phyloP scores from a whole-genome alignment of 805 yeast species.

The Starmerella riodocensis region DNA sequence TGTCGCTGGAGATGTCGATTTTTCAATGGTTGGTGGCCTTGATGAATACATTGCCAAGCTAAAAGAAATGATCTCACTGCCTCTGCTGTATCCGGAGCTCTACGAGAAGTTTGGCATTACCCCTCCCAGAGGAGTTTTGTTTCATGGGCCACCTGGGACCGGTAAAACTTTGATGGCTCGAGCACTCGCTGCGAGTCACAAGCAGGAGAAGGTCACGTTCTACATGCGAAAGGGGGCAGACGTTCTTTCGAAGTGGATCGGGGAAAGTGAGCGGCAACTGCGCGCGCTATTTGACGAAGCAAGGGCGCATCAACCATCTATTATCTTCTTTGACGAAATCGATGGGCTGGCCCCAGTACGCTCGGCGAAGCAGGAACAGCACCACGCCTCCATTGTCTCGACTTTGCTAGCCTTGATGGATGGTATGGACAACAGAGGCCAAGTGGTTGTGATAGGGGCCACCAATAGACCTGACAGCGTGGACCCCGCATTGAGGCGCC shows the following conservation, averaged over 20 bases:
- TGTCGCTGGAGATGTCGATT: constrained; percentile 72
- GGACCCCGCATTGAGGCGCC: constrained; percentile 95
- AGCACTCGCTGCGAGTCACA: constrained; percentile 86
- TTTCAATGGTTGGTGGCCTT: constrained; percentile 79
- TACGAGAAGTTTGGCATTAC: constrained; percentile 81
- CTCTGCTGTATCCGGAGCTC: constrained; percentile 83
- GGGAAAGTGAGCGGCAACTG: constrained; percentile 94
- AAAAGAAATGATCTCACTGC: constrained; percentile 93
- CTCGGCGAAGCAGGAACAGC: constrained; percentile 94
- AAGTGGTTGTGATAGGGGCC: constrained; percentile 95
- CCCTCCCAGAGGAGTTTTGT: constrained; percentile 93
- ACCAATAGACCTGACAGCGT: constrained; percentile 95
- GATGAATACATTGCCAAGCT: constrained; percentile 81
- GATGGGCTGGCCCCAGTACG: constrained; percentile 98
- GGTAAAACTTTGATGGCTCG: constrained; percentile 98
- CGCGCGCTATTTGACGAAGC: constrained; percentile 91
- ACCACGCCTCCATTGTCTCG: constrained; percentile 93
- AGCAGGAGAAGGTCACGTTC: constrained; percentile 76
- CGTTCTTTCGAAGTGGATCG: constrained; percentile 94
- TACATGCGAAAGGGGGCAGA: constrained; percentile 99
- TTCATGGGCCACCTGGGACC: constrained; percentile 99
- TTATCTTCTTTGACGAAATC: constrained; percentile 93
- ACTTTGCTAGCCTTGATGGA: constrained; percentile 93
- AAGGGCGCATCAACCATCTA: constrained; percentile 85
- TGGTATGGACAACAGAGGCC: constrained; percentile 98